phyloP scores from a whole-genome alignment of 1,139 yeast genomes.

The Kodamaea derodonti region DNA sequence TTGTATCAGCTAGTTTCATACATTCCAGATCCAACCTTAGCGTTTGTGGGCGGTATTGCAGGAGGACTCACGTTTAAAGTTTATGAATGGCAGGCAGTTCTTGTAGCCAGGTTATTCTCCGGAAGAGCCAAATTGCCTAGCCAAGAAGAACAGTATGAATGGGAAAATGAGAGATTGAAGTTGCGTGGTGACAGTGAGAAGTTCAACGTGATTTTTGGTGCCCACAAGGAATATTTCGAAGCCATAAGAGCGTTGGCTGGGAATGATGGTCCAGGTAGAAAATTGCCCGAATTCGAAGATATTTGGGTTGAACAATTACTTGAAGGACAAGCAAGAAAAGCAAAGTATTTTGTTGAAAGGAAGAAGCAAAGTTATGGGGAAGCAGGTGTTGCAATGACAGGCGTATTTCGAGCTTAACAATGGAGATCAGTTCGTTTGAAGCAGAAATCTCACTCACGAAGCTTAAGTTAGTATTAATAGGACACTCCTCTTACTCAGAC shows the following conservation, averaged over 20 bases:
- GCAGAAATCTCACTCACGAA: no score
- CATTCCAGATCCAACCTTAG: slow-evolving; percentile 42
- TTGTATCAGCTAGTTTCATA: slow-evolving; percentile 43
- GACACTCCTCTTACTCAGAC: no score
- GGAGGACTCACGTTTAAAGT: slow-evolving; percentile 45
- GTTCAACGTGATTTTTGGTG: slow-evolving; percentile 18
- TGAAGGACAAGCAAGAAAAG: slow-evolving; percentile 19
- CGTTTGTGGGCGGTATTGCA: slow-evolving; percentile 36
- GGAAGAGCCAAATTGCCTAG: slow-evolving; percentile 40
- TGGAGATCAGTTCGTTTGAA: no score
- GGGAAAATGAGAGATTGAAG: slow-evolving; percentile 25
- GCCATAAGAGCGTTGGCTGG: slow-evolving; percentile 20
- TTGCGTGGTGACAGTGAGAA: slow-evolving; percentile 15
- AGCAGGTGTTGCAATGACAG: no score
- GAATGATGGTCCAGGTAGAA: slow-evolving; percentile 22
- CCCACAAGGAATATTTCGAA: slow-evolving; percentile 23
- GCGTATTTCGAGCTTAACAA: no score
- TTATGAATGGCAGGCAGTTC: slow-evolving; percentile 45
- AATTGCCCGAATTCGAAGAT: slow-evolving; percentile 20
- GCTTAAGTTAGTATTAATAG: no score
- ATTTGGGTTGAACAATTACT: slow-evolving; percentile 18
- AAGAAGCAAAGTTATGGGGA: no score
- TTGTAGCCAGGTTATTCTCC: slow-evolving; percentile 37
- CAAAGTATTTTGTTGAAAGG: slow-evolving; percentile 10
- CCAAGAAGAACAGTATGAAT: slow-evolving; percentile 23